Conservation (phyloP, 2,329 filamentous ascomycete species). For the Intubia oerlemansii region DNA sequence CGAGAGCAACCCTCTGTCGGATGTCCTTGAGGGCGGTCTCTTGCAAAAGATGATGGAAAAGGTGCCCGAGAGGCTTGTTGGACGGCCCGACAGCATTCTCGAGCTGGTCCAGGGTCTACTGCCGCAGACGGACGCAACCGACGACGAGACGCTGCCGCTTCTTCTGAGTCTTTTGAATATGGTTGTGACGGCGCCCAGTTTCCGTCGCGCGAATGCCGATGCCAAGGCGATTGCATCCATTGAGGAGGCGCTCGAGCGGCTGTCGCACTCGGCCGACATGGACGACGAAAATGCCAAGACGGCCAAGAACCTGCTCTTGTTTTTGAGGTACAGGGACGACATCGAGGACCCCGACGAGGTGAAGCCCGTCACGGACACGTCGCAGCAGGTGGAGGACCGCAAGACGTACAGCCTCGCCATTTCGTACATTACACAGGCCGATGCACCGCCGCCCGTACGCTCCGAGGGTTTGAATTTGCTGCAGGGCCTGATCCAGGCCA, state of each 20-base stretch:
- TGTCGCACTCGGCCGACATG: constrained; percentile 16
- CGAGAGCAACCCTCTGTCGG: constrained; percentile 19
- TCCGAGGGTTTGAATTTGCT: constrained; percentile 42
- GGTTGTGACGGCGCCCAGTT: constrained; percentile 34
- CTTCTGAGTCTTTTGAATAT: constrained; percentile 40
- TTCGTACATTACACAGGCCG: constrained; percentile 37
- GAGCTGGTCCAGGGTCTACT: constrained; percentile 42
- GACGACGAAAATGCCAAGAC: constrained; percentile 23
- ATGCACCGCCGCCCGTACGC: constrained; percentile 44
- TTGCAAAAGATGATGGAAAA: constrained; percentile 43
- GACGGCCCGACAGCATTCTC: constrained; percentile 41
- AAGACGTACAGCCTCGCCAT: constrained; percentile 41
- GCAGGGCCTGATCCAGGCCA: constrained; percentile 29
- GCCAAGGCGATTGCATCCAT: constrained; percentile 21
- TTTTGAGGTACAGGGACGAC: constrained; percentile 33
- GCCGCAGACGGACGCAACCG: constrained; percentile 17
- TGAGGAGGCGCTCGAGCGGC: constrained; percentile 23
- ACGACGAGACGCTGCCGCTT: constrained; percentile 27
- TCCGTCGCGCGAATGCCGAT: constrained; percentile 25
- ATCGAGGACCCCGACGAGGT: constrained; percentile 21
- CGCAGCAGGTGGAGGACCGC: constrained; percentile 32
- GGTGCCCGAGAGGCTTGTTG: constrained; percentile 40
- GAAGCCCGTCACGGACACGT: constrained; percentile 11
- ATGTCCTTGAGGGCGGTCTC: constrained; percentile 36
- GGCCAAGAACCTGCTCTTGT: constrained; percentile 30